Base-by-base conservation (phyloP, 1,284 basidiomycete genomes). In the Pseudozyma hubeiensis region DNA sequence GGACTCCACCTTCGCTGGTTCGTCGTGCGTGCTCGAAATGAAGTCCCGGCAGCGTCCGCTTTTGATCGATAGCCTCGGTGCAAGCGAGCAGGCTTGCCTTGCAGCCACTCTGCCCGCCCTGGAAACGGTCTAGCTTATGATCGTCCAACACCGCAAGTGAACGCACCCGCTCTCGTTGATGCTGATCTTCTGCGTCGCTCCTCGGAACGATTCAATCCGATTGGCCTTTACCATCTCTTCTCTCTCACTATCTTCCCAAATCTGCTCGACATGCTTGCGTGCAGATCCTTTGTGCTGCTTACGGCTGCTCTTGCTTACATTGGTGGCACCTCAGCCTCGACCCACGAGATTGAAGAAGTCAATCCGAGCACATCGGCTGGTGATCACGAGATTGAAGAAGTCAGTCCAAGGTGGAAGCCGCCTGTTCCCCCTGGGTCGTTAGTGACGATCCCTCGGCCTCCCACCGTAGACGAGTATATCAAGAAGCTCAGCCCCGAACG, bases 21-120 rank as follows among this genome's bases (percentile, higher is more conserved):
- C 76, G 1, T 80, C 78, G 4, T 75, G 73, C 53, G 72, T 73
- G 4, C 54, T 81, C 30, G 53, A 62, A 37, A 75, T 78, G 57
- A 52, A 63, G 33, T 16, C 13, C 1, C 50, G 43, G 7, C 47
- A 79, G 29, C 53, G 64, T 2, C 70, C 73, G 4, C 33, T 62
- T 5, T 63, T 80, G 35, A 58, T 74, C 0, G 65, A 65, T 29
- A 47, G 63, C 3, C 54, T 68, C 1, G 67, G 64, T 2, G 30
- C 43, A 7, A 30, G 24, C 7, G 34, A 71, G 29, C 62, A 78
- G 29, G 70, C 50, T 29, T 58, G 70, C n/a, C 55, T 80, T 3
- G 31, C 64, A 7, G 64, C 57, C 11, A 35, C 41, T 5, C 33
- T 73, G 16, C 64, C 70, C 4, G 30, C 51, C 17, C 63, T 24